These are phyloP conservation scores for Backusella parvicylindrica DNA, from an alignment of 192 early-diverging fungal species.

Conservation along the genomic window DNA sequence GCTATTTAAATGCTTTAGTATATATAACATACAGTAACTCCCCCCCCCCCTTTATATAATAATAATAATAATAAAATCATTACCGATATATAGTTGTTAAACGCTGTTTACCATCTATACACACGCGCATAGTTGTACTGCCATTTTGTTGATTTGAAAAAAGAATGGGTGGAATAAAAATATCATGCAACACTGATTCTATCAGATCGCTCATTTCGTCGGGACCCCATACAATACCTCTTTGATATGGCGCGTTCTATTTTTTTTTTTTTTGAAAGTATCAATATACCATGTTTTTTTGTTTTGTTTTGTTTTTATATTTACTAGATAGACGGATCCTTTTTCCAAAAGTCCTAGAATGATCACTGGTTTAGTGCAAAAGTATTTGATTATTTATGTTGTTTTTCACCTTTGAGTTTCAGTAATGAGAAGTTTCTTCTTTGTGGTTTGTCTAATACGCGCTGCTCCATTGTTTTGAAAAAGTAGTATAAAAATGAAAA, in stretches of 20 bases:
- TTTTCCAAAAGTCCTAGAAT: neutral
- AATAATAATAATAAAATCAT: too few species aligned
- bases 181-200: neutral
- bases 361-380: neutral
- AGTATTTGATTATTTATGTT: neutral
- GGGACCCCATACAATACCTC: neutral
- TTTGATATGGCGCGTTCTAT: slow-evolving; percentile 12
- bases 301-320: neutral
- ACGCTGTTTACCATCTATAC: slow-evolving; percentile 9
- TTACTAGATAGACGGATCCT: neutral
- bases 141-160: neutral
- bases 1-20: neutral
- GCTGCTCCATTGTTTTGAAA: neutral
- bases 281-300: neutral
- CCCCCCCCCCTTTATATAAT: too few species aligned
- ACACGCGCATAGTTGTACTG: neutral
- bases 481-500: neutral
- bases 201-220: slow-evolving; percentile 1
- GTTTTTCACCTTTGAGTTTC: neutral
- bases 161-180: neutral
- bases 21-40: too few species aligned
- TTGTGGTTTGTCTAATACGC: neutral
- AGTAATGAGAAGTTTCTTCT: neutral
- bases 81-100: neutral
- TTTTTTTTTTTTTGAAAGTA: neutral